Percentiles rank a stretch among this genome's conserved stretches.
These are phyloP conservation scores for Alisma plantagoaquatica DNA, from an alignment of 106 monocot genomes.

Conservation along the genomic window DNA sequence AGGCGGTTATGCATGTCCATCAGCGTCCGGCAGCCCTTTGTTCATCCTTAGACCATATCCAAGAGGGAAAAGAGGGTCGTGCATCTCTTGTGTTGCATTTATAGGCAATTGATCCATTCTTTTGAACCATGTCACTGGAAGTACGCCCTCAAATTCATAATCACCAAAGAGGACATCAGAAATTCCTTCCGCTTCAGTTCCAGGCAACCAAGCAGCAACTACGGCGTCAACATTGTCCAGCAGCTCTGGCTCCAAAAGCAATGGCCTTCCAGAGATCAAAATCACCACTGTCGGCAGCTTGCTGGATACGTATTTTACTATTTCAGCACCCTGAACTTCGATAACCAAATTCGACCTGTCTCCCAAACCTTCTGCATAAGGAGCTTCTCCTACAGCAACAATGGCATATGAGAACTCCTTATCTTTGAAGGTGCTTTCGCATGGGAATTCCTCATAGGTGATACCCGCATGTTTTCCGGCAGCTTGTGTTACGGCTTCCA, in stretches of 20 bases:
- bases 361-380: slow-evolving; percentile 64
- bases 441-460: slow-evolving; percentile 40
- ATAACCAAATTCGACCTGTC: slow-evolving; percentile 60
- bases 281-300: slow-evolving; percentile 64
- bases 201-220: slow-evolving; percentile 86
- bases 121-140: slow-evolving; percentile 81
- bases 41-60: slow-evolving; percentile 73
- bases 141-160: slow-evolving; percentile 54
- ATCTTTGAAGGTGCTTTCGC: slow-evolving; percentile 28
- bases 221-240: slow-evolving; percentile 50
- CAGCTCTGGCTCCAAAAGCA: slow-evolving; percentile 37
- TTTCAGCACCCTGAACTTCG: slow-evolving; percentile 38
- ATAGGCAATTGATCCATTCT: slow-evolving; percentile 40
- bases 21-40: no score
- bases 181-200: slow-evolving; percentile 62
- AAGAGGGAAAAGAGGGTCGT: slow-evolving; percentile 66
- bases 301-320: slow-evolving; percentile 32
- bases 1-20: no score
- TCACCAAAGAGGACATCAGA: slow-evolving; percentile 77
- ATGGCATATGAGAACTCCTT: slow-evolving; percentile 51
- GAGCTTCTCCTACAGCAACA: slow-evolving; percentile 59
- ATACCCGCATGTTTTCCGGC: slow-evolving; percentile 61
- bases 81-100: slow-evolving; percentile 12
- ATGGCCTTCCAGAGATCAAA: slow-evolving; percentile 69
- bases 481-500: slow-evolving; percentile 52